These are phyloP conservation scores for Triglochin maritima DNA, from an alignment of 106 monocot genomes.

Conservation along the genomic window DNA sequence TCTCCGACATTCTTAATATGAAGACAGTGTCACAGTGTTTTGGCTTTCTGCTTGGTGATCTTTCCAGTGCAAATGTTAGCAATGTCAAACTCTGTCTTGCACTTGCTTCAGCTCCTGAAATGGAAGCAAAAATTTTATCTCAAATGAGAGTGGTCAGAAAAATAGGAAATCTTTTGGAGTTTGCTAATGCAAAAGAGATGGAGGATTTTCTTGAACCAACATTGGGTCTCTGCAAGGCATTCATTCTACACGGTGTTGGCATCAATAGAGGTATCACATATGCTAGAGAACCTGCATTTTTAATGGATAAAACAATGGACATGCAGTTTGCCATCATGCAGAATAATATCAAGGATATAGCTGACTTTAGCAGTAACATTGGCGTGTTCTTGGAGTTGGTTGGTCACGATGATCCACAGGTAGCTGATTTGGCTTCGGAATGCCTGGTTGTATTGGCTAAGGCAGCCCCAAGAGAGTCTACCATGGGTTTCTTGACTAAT, in stretches of 20 bases:
- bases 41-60: slow-evolving; percentile 64
- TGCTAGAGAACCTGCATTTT: slow-evolving; percentile 54
- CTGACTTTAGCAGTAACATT: slow-evolving; percentile 63
- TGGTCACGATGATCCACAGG: slow-evolving; percentile 29
- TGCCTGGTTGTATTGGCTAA: slow-evolving; percentile 67
- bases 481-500: slow-evolving; percentile 64
- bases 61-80: slow-evolving; percentile 81
- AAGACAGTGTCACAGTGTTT: slow-evolving; percentile 79
- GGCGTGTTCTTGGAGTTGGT: slow-evolving; percentile 65
- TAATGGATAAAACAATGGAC: slow-evolving; percentile 32
- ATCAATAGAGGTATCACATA: slow-evolving; percentile 37
- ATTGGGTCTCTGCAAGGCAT: slow-evolving; percentile 72
- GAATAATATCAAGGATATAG: slow-evolving; percentile 54
- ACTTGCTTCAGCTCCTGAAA: slow-evolving; percentile 75
- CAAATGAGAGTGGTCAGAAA: slow-evolving; percentile 64
- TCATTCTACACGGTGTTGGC: slow-evolving; percentile 67
- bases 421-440: slow-evolving; percentile 77
- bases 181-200: slow-evolving; percentile 78
- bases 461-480: slow-evolving; percentile 74
- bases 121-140: slow-evolving; percentile 66
- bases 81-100: slow-evolving; percentile 90
- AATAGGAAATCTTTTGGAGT: slow-evolving; percentile 91
- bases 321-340: slow-evolving; percentile 43
- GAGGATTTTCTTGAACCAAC: slow-evolving; percentile 93
- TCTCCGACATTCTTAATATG: slow-evolving; percentile 59